Evolutionary conservation across 176 grass and related monocot species (phyloP).

Genomic region (Phragmites australis): DNA sequence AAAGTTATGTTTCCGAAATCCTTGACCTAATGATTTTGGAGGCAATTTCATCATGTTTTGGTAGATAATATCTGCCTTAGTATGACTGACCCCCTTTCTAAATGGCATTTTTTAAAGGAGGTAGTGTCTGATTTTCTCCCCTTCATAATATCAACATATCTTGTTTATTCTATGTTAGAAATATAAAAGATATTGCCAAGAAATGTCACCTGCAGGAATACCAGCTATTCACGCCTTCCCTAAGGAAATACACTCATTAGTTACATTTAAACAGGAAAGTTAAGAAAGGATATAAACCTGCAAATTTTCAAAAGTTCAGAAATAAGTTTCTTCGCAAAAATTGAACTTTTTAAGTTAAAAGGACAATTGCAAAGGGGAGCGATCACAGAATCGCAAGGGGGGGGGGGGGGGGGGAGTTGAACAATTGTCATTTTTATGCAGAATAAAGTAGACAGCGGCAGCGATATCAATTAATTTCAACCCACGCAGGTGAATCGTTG

Average conservation of each 20-base stretch:
- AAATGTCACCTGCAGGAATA: conserved; percentile 1
- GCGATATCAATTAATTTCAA: conserved; percentile 20
- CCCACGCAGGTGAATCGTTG: not conserved
- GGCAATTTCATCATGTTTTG: conserved; percentile 4
- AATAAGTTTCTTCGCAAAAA: conserved; percentile 8
- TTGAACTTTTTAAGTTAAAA: not conserved
- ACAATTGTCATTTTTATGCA: not conserved
- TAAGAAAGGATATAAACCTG: conserved; percentile 6
- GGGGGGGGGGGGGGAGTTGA: not conserved
- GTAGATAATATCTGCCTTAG: not conserved
- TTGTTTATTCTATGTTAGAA: conserved; percentile 2
- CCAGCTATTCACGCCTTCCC: not conserved
- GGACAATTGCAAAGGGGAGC: not conserved
- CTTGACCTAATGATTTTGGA: not conserved
- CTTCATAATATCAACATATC: not conserved
- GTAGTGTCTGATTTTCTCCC: not conserved
- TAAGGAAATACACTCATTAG: not conserved
- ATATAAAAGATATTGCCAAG: not conserved
- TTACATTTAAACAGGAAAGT: not conserved
- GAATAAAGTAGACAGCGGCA: conserved; percentile 6
- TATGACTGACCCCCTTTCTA: not conserved
- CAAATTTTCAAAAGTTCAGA: not conserved
- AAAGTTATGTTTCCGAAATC: not conserved
- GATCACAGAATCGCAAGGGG: not conserved
- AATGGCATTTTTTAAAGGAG: not conserved